Base-by-base conservation (phyloP, 148 eudicot species). In the Rhododendron griersonianum region DNA sequence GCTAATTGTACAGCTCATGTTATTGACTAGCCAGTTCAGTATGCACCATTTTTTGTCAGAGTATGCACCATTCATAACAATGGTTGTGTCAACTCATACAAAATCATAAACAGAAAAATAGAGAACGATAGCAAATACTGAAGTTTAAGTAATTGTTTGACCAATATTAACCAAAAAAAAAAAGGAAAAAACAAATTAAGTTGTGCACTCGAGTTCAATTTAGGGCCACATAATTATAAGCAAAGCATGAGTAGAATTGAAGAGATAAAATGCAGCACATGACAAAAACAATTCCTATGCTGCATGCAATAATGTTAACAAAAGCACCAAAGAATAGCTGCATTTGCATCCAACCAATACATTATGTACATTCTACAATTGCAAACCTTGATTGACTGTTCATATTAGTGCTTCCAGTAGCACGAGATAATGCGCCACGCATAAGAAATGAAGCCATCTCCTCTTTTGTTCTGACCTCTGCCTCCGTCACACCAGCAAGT, bases 361-460 rank as follows among this genome's bases (percentile, higher is more conserved):
- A 30, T 11, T 19, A 10, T 65, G 75, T 28, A 35, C 3, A 23
- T 80, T 65, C 21, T 69, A 71, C 4, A 79, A 84, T 35, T 33
- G 5, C 81, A 44, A 45, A 86, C 99, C 99, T 98, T 39, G 99
- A 98, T 87, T 98, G 98, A 82, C 92, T 91, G 85, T 98, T 98
- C 99, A 98, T 98, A 15, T 98, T 98, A 48, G 99, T 98, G 89
- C 99, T 98, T n/a, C 91, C 99, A 51, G 99, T 98, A 44, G 99
- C 99, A 81, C 99, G 98, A 83, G 94, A 85, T 53, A 92, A 69
- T 25, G 99, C 95, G 37, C 99, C 99, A 37, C 94, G 94, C 18
- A 91, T 85, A 45, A 98, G 85, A 86, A 84, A 92, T 3, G 94
- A 90, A 81, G 98, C 96, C 98, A 98, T 98, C 88, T 98, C 99